Conservation (phyloP, 148 eudicot species). For the Euryodendron excelsum region DNA sequence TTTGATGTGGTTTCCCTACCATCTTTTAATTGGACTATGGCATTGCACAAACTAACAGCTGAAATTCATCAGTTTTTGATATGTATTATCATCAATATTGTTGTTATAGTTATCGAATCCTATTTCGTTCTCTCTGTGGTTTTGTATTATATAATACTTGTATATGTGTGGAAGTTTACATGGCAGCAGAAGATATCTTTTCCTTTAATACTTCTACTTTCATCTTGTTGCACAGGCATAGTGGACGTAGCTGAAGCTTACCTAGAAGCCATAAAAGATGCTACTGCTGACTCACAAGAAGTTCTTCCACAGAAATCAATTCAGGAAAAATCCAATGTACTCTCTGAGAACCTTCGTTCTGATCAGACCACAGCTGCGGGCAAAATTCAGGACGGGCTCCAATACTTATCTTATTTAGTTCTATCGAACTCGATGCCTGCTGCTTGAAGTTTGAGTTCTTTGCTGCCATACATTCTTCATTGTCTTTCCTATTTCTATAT, state of each 20-base stretch:
- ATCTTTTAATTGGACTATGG: no score
- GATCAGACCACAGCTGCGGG: conserved; percentile 57
- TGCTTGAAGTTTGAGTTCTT: conserved; percentile 34
- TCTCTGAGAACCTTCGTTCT: conserved; percentile 50
- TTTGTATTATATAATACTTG: no score
- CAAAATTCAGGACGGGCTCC: conserved; percentile 78
- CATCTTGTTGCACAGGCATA: conserved; percentile 53
- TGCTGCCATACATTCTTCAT: conserved; percentile 13
- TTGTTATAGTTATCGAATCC: no score
- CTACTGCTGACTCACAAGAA: conserved; percentile 39
- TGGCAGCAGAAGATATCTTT: no score
- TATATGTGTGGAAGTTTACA: no score
- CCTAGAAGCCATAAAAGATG: conserved; percentile 65
- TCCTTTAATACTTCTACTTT: no score
- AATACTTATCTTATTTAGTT: conserved; percentile 55
- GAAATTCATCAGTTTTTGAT: no score
- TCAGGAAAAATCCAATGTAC: conserved; percentile 59
- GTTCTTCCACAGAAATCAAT: conserved; percentile 50
- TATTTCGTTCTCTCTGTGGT: no score
- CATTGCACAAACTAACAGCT: no score
- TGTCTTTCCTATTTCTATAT: background rate
- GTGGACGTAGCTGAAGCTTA: conserved; percentile 85
- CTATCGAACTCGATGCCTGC: conserved; percentile 70
- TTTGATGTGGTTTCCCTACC: no score
- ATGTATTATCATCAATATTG: no score